These are phyloP conservation scores for Moelleriella libera DNA, from an alignment of 2,329 filamentous ascomycete genomes.

Conservation along the genomic window DNA sequence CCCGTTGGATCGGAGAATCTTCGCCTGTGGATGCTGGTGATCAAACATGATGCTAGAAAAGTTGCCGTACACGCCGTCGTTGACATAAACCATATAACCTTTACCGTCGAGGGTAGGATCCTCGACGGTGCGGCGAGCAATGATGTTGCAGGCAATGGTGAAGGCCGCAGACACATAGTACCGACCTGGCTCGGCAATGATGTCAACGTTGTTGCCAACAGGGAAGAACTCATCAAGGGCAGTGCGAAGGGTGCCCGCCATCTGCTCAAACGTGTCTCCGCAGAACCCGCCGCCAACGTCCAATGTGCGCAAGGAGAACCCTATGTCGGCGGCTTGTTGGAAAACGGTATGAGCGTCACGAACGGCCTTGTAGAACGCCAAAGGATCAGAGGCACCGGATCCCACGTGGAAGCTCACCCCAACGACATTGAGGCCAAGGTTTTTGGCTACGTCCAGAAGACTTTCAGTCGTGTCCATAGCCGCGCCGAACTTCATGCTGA, in stretches of 20 bases:
- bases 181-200: slow-evolving; percentile 92
- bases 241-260: slow-evolving; percentile 65
- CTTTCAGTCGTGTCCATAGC: slow-evolving; percentile 67
- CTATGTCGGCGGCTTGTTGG: slow-evolving; percentile 63
- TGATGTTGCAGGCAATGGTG: slow-evolving; percentile 89
- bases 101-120: slow-evolving; percentile 50
- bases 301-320: slow-evolving; percentile 71
- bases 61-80: slow-evolving; percentile 96
- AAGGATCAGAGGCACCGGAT: slow-evolving; percentile 88
- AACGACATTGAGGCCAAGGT: slow-evolving; percentile 77
- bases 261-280: slow-evolving; percentile 79
- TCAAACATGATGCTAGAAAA: slow-evolving; percentile 99
- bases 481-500: slow-evolving; percentile 96
- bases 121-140: slow-evolving; percentile 79
- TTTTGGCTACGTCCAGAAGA: slow-evolving; percentile 66
- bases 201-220: slow-evolving; percentile 50
- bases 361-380: slow-evolving; percentile 81
- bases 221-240: slow-evolving; percentile 86
- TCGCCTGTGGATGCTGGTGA: slow-evolving; percentile 81
- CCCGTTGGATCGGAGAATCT: slow-evolving; percentile 54
- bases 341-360: slow-evolving; percentile 81
- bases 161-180: slow-evolving; percentile 93
- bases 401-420: slow-evolving; percentile 98
- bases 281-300: slow-evolving; percentile 93
- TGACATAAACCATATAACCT: slow-evolving; percentile 94